Percentiles rank a stretch among this genome's conserved stretches.
phyloP scores from a whole-genome alignment of 2,329 filamentous ascomycete genomes.

The Ophiostoma ulmi region DNA sequence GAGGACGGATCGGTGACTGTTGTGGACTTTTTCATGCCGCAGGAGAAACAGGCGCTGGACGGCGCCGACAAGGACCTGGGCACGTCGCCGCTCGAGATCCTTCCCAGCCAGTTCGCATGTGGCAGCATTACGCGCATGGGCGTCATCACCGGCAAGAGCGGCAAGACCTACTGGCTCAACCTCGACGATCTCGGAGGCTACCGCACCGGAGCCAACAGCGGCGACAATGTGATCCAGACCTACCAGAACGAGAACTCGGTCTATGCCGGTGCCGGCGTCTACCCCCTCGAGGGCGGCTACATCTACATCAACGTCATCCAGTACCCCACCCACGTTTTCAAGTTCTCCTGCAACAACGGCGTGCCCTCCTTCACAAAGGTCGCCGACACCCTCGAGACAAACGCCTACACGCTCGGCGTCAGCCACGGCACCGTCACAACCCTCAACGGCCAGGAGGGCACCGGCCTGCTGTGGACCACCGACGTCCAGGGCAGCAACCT shows the following conservation, averaged over 20 bases:
- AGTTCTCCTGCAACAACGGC: conserved; percentile 50
- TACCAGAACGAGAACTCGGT: conserved; percentile 46
- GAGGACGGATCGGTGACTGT: conserved; percentile 40
- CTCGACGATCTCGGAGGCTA: conserved; percentile 47
- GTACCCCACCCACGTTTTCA: conserved; percentile 52
- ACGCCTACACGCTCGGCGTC: conserved; percentile 51
- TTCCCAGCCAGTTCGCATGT: conserved; percentile 43
- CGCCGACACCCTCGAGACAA: conserved; percentile 44
- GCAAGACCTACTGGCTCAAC: conserved; percentile 48
- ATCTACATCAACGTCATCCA: conserved; percentile 50
- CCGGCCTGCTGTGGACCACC: conserved; percentile 52
- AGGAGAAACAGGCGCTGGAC: conserved; percentile 45
- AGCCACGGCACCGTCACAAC: conserved; percentile 54
- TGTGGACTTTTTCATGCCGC: conserved; percentile 49
- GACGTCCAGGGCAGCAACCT: conserved; percentile 53
- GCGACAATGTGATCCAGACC: conserved; percentile 42
- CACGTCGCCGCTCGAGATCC: conserved; percentile 41
- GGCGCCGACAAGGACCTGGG: conserved; percentile 47
- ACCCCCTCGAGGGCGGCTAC: conserved; percentile 45
- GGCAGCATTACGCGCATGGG: conserved; percentile 43
- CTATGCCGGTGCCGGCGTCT: conserved; percentile 45
- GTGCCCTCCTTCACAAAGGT: conserved; percentile 51
- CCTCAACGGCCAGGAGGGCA: conserved; percentile 48
- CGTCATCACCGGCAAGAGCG: conserved; percentile 46
- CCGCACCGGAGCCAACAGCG: conserved; percentile 40